Evolutionary conservation across 305 asterid genomes (phyloP), one percentile per base, ranked within the genome.

Genomic region (Fraxinus greggii): DNA sequence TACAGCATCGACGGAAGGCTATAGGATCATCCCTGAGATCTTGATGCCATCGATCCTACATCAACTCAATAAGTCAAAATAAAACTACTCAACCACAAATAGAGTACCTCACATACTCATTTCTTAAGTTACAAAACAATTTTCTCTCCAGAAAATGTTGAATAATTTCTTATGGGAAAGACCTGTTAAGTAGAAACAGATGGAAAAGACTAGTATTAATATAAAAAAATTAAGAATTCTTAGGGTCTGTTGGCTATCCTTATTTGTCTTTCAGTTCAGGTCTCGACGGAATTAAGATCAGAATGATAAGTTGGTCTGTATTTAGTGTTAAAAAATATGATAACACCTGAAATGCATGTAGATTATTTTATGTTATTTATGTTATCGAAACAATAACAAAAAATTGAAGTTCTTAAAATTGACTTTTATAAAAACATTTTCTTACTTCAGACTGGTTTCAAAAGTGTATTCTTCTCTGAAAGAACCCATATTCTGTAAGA

Each of bases 31-130:
- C 5, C n/a, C 10, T 63, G 72, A 63, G 24, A 63, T 63, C n/a
- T 42, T 42, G 54, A 42, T 63, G 32, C 72, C 4, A 19, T 36
- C 70, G 28, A 13, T 48, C 26, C 63, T 36, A 36, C 74, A 33
- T 54, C 36, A 73, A 75, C 73, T 59, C 13, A 2, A 56, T 42
- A 31, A 83, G 75, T 26, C 21, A 81, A 81, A 72, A 78, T 78
- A n/a, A 17, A 35, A 45, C 33, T 9, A 13, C 12, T 15, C 29
- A 29, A 84, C 78, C 59, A 24, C 35, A 59, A 32, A 24, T 33
- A 54, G 74, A 35, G 79, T 7, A 32, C n/a, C 5, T 19, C 70
- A 82, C 81, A 63, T 65, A 38, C 29, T 26, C 77, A 59, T 38
- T 65, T 67, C 10, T 26, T 31, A 13, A 78, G 67, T 32, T 26